Base-by-base conservation (phyloP, 495 filamentous ascomycete genomes). In the Xanthoparmelia taractica region DNA sequence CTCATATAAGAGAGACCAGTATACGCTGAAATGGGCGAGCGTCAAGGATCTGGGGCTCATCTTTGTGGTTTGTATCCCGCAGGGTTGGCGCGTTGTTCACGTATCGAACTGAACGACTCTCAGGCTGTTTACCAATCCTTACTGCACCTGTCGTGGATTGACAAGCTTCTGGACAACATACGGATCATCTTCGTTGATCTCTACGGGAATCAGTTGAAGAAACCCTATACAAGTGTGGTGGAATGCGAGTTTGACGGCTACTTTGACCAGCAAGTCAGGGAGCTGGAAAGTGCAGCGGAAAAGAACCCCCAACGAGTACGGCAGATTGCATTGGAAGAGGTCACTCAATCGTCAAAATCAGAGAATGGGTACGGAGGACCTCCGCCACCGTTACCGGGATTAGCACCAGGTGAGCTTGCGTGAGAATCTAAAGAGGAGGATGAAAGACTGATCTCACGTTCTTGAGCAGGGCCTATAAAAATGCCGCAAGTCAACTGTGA, bases 71-170 rank as follows among this genome's bases (percentile, higher is more conserved):
- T 60, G 88, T 74, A 43, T 58, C 11, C 37, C 18, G 17, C 38
- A 18, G 25, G 52, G 27, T 23, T 37, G 41, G 4, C 4, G 13
- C 37, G 43, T 25, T 12, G 13, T n/a, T n/a, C 23, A 25, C 66
- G 50, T 36, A 57, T 66, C 25, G 25, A 33, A 48, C 65, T n/a
- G 25, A 50, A 54, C 27, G 25, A 13, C 55, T 17, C 59, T 12
- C 69, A 98, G 93, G 94, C 93, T 59, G 94, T 98, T 63, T 98
- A 98, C 75, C 89, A 95, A 73, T 96, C 92, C 33, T 82, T 98
- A 11, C 77, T 98, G 12, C 93, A 96, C 72, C 85, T 98, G 20
- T 90, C 90, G 4, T 98, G 94, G 94, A 90, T 97, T 66, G 94
- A 97, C 71, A 93, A 92, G 73, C 88, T 98, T 27, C 80, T 98